Evolutionary conservation across 176 grass and related monocot species (phyloP), one percentile per base, ranked within the genome.

Genomic region (Avena sativa): DNA sequence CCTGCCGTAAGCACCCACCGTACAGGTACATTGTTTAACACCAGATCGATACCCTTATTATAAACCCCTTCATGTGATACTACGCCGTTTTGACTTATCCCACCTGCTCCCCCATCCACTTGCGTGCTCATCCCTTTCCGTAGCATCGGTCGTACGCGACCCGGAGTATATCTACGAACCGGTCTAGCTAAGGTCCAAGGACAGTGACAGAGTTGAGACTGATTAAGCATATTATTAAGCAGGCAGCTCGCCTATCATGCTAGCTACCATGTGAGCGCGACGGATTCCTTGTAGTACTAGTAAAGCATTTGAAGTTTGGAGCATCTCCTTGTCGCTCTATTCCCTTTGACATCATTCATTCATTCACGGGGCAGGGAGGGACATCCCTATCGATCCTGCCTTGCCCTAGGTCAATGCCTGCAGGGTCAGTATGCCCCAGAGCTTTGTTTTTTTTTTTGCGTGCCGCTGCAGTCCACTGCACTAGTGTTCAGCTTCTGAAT

Each of bases 71-170:
- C 50, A 80, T 61, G 81, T 91, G 76, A 44, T 75, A 76, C 69
- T 76, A 69, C 16, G 51, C 77, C 81, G 82, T 85, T 85, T 91
- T 91, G 90, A 91, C 90, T 86, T 88, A 10, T 20, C 25, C 32
- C 82, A 72, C 90, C 78, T 88, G 61, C 82, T 77, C 86, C 66
- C 84, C 64, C 80, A 25, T 74, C 84, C 80, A 79, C 63, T 83
- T 43, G 40, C 40, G 6, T 65, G 63, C 38, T 67, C 83, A 2
- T 12, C 60, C 3, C 36, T 63, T 56, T 79, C 43, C 23, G 34
- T 73, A 83, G 19, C 17, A 69, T 32, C 65, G 74, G 15, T 72
- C 48, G 8, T 81, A 81, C 52, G 25, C 13, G 68, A 69, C 72
- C 79, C 46, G 4, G 64, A 87, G 53, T 80, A 47, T 23, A 48